Percentiles rank a stretch among this genome's conserved stretches.
These are phyloP conservation scores for Trichophyton rubrum DNA, from an alignment of 2,329 filamentous ascomycete species.

Conservation along the genomic window DNA sequence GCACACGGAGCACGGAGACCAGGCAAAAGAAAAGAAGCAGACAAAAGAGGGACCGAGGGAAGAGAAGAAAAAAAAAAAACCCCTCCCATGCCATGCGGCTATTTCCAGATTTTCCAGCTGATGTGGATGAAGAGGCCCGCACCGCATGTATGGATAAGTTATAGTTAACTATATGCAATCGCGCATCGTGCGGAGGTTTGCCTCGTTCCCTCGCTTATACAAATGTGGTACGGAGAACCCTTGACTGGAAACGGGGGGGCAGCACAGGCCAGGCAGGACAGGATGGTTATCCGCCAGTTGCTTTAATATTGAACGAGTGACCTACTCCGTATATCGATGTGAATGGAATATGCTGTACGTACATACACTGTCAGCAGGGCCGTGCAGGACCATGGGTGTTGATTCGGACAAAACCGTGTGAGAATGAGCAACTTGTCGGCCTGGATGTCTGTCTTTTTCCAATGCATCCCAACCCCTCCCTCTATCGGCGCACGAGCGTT, in stretches of 20 bases:
- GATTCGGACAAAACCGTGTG: neutral
- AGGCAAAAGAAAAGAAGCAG: too few species aligned
- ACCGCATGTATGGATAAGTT: neutral
- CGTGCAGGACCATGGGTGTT: neutral
- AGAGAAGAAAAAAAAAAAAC: neutral
- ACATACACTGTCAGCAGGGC: neutral
- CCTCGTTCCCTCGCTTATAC: neutral
- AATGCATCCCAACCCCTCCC: neutral
- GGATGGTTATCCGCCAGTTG: too few species aligned
- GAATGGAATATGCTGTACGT: neutral
- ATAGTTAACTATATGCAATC: neutral
- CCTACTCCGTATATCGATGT: neutral
- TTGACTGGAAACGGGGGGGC: neutral
- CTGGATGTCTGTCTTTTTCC: neutral
- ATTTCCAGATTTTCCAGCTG: neutral
- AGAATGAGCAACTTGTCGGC: neutral
- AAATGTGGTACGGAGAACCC: neutral
- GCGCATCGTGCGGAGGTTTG: neutral
- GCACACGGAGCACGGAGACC: too few species aligned
- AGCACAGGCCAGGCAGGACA: too few species aligned
- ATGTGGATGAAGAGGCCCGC: neutral
- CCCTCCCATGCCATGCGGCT: neutral
- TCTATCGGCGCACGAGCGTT: neutral
- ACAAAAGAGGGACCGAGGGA: too few species aligned
- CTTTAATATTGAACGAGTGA: too few species aligned